Base-by-base conservation (phyloP, 257 asterid species). In the Ligustrum vulgare region DNA sequence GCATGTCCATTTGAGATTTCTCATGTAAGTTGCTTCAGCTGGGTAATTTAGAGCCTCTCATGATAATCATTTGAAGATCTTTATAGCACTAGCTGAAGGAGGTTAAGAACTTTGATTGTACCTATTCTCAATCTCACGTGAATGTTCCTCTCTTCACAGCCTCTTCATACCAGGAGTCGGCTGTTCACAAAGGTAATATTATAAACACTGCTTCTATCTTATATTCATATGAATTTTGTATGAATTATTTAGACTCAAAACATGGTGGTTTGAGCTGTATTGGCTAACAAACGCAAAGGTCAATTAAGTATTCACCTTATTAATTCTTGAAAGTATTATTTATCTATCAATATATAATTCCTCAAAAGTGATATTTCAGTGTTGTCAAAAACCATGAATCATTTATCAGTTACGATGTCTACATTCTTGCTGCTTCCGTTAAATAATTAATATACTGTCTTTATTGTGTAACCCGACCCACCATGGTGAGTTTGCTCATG, bases 141-240 rank as follows among this genome's bases (percentile, higher is more conserved):
- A 75, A 39, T 76, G 47, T 75, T 67, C 12, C 60, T 36, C 47
- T 84, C 77, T 58, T 76, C 82, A 90, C 87, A 94, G 99, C 99
- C 98, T 66, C 87, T 94, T 78, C 87, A 79, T 72, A 83, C 90
- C 62, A 84, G 98, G 91, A 94, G 88, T 76, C 90, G 68, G 77
- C 89, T 94, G 47, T 94, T 87, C 85, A 87, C 88, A 76, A 92
- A 92, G 99, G 99, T 92, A 88, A 76, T 22, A 20, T 54, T 37
- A 2, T 54, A 54, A 20, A 22, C 63, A n/a, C 25, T n/a, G 28
- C 8, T 54, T 54, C 63, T 54, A 18, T 54, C 9, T 0, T 54
- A 54, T 54, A 54, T 54, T 54, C 8, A 7, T 54, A 54, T 54
- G 28, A 54, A 18, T 54, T 54, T 20, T n/a, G 25, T 54, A 54